Evolutionary conservation across 225 moss, liverwort and hornwort genomes (phyloP).

Genomic region (Sphagnum contortum): DNA sequence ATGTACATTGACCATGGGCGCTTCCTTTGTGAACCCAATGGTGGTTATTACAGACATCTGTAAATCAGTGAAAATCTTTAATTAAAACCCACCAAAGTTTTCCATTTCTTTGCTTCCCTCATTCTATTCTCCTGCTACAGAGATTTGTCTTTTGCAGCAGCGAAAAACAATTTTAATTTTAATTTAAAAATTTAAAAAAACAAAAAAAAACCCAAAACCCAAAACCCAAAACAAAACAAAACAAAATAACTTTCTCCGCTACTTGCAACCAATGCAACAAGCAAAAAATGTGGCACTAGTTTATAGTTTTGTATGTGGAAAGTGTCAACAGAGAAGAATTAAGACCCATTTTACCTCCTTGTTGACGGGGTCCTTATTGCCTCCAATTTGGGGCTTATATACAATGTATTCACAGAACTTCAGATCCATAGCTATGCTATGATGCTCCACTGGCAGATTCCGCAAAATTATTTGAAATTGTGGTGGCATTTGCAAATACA

Average conservation of each 20-base stretch:
- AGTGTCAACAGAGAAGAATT: too few relatives aligned
- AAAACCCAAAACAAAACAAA: too few relatives aligned
- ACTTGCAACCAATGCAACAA: too few relatives aligned
- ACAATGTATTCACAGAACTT: conserved; percentile 46
- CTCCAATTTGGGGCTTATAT: conserved; percentile 61
- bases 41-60: conserved; percentile 44
- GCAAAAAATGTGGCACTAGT: too few relatives aligned
- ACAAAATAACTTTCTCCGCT: too few relatives aligned
- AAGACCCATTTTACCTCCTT: conserved; percentile 35
- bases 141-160: too few relatives aligned
- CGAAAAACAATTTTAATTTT: too few relatives aligned
- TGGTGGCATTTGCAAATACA: conserved; percentile 50
- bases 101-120: not conserved
- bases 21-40: conserved; percentile 76
- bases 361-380: conserved; percentile 13
- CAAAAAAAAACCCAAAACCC: too few relatives aligned
- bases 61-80: not conserved
- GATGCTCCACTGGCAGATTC: conserved; percentile 45
- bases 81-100: not conserved
- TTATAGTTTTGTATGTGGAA: too few relatives aligned
- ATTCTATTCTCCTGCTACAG: too few relatives aligned
- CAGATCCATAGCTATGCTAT: conserved; percentile 46
- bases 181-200: too few relatives aligned
- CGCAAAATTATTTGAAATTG: conserved; percentile 55
- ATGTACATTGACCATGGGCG: conserved; percentile 61